A percentile compares a stretch with the other conserved stretches of the same genome.
These are phyloP conservation scores for Mucor saturninus DNA, from an alignment of 371 early-diverging fungal genomes.

Conservation along the genomic window DNA sequence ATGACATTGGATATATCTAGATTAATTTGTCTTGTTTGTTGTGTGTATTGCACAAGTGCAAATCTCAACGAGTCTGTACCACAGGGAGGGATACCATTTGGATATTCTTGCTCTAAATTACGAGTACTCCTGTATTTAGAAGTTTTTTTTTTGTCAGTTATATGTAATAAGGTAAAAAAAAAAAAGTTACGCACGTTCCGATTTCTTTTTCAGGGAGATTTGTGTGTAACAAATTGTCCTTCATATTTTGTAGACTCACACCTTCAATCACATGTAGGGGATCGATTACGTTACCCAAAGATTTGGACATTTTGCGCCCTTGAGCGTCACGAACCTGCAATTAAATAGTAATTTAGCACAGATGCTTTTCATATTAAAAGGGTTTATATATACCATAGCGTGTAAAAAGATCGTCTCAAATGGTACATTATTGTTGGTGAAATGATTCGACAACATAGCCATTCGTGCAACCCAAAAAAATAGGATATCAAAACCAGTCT, in stretches of 20 bases:
- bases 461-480: constrained; percentile 99
- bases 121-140: constrained; percentile 50
- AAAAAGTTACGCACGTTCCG: constrained; percentile 46
- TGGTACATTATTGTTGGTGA: constrained; percentile 77
- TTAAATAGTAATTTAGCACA: background rate
- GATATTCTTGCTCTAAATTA: constrained; percentile 86
- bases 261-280: constrained; percentile 96
- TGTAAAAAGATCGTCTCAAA: constrained; percentile 88
- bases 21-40: constrained; percentile 93
- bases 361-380: background rate
- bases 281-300: constrained; percentile 97
- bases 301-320: constrained; percentile 99
- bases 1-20: constrained; percentile 94
- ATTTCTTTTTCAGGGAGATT: constrained; percentile 89
- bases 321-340: constrained; percentile 89
- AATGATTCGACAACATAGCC: constrained; percentile 96
- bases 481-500: constrained; percentile 99
- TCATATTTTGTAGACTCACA: constrained; percentile 69
- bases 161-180: background rate
- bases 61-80: constrained; percentile 98
- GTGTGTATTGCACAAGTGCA: constrained; percentile 87
- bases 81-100: constrained; percentile 94
- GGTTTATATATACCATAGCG: constrained; percentile 65
- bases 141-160: constrained; percentile 5
- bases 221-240: constrained; percentile 69